These are phyloP conservation scores for Hemileccinum rubropunctum DNA, from an alignment of 768 basidiomycete species.

Conservation along the genomic window DNA sequence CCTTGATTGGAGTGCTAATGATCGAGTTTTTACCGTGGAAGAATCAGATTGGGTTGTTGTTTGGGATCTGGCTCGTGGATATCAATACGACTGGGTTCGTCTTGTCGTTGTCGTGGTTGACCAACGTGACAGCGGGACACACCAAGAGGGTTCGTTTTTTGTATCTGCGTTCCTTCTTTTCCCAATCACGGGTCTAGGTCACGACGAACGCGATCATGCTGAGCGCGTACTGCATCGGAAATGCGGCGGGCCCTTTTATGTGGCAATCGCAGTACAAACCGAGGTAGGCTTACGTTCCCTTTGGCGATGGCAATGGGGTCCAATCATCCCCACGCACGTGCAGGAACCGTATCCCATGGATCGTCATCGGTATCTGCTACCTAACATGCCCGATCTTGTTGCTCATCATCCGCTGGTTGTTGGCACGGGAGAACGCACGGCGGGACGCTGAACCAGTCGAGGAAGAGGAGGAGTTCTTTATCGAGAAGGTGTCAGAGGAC, in stretches of 20 bases:
- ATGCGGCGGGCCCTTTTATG: conserved; percentile 74
- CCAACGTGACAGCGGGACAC: conserved; percentile 64
- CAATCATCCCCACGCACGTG: background rate
- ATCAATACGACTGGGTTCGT: conserved; percentile 59
- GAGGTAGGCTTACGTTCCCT: conserved; percentile 37
- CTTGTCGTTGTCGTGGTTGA: conserved; percentile 62
- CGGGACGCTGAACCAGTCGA: conserved; percentile 59
- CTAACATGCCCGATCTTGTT: conserved; percentile 46
- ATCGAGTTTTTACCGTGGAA: conserved; percentile 64
- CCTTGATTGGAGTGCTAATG: conserved; percentile 59
- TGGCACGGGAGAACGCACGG: conserved; percentile 59
- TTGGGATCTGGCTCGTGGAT: conserved; percentile 38
- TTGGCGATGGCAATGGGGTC: background rate
- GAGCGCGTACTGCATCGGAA: conserved; percentile 64
- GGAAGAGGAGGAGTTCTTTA: conserved; percentile 59
- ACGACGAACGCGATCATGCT: conserved; percentile 67
- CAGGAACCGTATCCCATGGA: conserved; percentile 76
- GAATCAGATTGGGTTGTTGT: conserved; percentile 63
- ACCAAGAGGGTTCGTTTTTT: conserved; percentile 60
- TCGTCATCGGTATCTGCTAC: conserved; percentile 68
- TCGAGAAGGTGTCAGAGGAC: conserved; percentile 49
- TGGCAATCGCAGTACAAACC: conserved; percentile 70
- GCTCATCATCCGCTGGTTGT: conserved; percentile 49
- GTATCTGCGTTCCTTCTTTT: background rate
- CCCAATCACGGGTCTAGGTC: conserved; percentile 14